Base-by-base conservation (phyloP, 139 green algal species). In the Ostreobium quekettii region DNA sequence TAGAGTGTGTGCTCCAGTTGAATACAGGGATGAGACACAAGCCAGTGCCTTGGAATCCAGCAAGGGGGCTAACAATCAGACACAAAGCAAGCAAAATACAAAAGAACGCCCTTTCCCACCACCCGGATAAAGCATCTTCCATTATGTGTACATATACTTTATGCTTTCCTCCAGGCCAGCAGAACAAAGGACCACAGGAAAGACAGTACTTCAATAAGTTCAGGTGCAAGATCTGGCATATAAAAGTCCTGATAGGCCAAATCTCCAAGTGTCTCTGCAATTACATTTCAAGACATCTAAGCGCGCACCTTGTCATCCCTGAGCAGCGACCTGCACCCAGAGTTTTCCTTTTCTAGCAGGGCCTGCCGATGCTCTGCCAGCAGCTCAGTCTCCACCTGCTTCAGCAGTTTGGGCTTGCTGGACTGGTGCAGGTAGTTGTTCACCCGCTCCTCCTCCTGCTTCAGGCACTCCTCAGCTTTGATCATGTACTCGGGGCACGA, bases 331-430 rank as follows among this genome's bases (percentile, higher is more conserved):
- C 82, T 73, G 39, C 78, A 91, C 33, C 95, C 95, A 33, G 79
- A 90, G 65, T 94, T 71, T 75, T 98, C 94, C 82, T 99, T 99
- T 69, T 95, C 86, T 37, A 99, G 76, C 71, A 99, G 87, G 46
- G 84, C 64, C 35, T 69, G 71, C 82, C 97, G 80, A 72, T 97
- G 85, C 60, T 87, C 79, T 15, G 74, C 70, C 47, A 99, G 83
- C 71, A 99, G 61, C 80, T 98, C 87, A 0, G 66, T 78, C 77
- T 98, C 88, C 47, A 95, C 89, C 71, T 85, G 77, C 58, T 86
- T 83, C 60, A 97, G 83, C 66, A 97, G 84, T 80, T 95, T 96
- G 57, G 60, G 36, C 80, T 94, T 91, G 46, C 79, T 93, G 58
- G 64, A 80, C 15, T 75, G 48, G 76, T 99, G 93, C 59, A 99